phyloP scores from a whole-genome alignment of 371 early-diverging fungal genomes.

The Enterospora canceri region DNA sequence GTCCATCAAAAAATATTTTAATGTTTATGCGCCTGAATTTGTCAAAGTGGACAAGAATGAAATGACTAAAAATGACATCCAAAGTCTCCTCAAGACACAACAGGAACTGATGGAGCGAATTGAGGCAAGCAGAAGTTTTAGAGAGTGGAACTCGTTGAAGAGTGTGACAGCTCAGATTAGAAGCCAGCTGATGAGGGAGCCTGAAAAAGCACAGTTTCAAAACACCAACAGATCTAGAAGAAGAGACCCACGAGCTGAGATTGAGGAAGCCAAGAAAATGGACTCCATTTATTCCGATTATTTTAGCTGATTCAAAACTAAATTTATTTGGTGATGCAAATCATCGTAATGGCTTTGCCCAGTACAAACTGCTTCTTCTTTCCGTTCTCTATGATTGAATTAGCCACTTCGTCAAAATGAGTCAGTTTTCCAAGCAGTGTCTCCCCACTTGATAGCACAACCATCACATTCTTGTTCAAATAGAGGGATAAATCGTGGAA shows the following conservation, averaged over 20 bases:
- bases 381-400: neutral
- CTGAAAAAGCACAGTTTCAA: neutral
- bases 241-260: neutral
- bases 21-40: slow-evolving; percentile 7
- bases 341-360: slow-evolving; percentile 1
- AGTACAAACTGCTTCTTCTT: neutral
- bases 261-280: neutral
- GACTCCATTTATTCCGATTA: neutral
- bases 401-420: slow-evolving; percentile 15
- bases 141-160: slow-evolving; percentile 3
- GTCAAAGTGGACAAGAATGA: slow-evolving; percentile 1
- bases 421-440: neutral
- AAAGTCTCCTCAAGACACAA: slow-evolving; percentile 24
- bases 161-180: slow-evolving; percentile 26
- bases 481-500: slow-evolving; percentile 10
- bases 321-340: neutral
- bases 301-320: neutral
- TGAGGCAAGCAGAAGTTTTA: neutral
- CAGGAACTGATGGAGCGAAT: slow-evolving; percentile 25
- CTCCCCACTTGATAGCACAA: neutral
- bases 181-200: neutral
- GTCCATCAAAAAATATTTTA: slow-evolving; percentile 43
- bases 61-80: slow-evolving; percentile 11
- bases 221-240: neutral
- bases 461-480: neutral